A percentile compares a stretch with the other conserved stretches of the same genome.
phyloP scores from a whole-genome alignment of 2,329 filamentous ascomycete genomes.

The Pseudocercospora pini-densiflorae region DNA sequence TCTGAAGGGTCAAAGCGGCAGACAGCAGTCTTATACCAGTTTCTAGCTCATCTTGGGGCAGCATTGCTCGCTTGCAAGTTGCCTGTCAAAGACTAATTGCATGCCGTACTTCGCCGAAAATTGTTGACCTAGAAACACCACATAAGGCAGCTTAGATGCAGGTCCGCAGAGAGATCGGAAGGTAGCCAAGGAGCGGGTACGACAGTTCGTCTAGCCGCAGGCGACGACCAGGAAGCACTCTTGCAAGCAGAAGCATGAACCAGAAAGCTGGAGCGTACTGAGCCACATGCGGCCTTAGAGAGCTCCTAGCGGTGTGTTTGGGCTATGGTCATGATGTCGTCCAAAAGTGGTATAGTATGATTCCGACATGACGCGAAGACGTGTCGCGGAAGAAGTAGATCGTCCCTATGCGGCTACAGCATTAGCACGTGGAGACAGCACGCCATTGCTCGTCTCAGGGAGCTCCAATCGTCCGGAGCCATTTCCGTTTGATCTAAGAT shows the following conservation, averaged over 20 bases:
- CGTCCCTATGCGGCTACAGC: conserved; percentile 5
- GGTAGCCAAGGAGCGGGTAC: conserved; percentile 11
- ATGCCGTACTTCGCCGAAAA: conserved; percentile 17
- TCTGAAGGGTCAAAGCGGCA: background rate
- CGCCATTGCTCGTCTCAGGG: conserved; percentile 1
- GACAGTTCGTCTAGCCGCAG: conserved; percentile 18
- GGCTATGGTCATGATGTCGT: conserved; percentile 22
- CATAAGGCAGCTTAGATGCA: conserved; percentile 10
- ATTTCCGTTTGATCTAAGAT: conserved; percentile 9
- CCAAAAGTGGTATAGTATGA: conserved; percentile 8
- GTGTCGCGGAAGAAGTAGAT: conserved; percentile 17
- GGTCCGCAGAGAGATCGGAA: conserved; percentile 19
- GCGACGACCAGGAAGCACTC: conserved; percentile 16
- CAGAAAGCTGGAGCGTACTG: conserved; percentile 4
- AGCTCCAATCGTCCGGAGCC: conserved; percentile 2
- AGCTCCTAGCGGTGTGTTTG: conserved; percentile 15
- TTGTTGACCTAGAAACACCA: conserved; percentile 10
- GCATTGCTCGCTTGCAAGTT: conserved; percentile 2
- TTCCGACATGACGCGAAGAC: conserved; percentile 15
- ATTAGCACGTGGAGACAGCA: conserved; percentile 14
- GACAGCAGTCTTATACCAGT: conserved; percentile 16
- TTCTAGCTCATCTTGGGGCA: background rate
- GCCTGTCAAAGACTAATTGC: conserved; percentile 9
- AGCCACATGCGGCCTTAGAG: conserved; percentile 12
- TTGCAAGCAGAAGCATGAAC: conserved; percentile 4